These are phyloP conservation scores for Wickerhamomyces sp. DNA, from an alignment of 1,139 yeast species.

Conservation along the genomic window DNA sequence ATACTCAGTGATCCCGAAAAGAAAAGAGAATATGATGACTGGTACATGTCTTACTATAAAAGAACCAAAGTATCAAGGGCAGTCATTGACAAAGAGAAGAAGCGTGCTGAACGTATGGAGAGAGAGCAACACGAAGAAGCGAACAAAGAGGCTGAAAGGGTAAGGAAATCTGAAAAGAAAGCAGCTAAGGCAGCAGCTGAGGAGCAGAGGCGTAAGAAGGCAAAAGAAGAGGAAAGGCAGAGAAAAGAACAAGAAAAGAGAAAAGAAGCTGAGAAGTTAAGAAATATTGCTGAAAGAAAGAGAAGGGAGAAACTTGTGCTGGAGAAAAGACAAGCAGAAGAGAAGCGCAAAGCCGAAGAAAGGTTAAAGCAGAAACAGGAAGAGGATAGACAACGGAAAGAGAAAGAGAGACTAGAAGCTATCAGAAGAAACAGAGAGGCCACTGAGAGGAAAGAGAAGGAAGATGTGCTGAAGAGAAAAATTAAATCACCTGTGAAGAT, in stretches of 20 bases:
- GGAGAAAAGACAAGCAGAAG: slow-evolving; percentile 17
- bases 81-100: slow-evolving; percentile 15
- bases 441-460: not conserved
- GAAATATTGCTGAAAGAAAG: slow-evolving; percentile 4
- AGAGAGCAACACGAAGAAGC: slow-evolving; percentile 26
- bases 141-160: slow-evolving; percentile 30
- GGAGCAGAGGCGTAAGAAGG: slow-evolving; percentile 2
- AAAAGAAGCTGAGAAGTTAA: not conserved
- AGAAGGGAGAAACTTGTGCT: slow-evolving; percentile 13
- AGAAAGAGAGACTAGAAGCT: not conserved
- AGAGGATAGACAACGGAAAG: slow-evolving; percentile 1
- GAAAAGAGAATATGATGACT: slow-evolving; percentile 45
- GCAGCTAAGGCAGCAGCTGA: not conserved
- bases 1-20: slow-evolving; percentile 52
- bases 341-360: slow-evolving; percentile 8
- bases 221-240: slow-evolving; percentile 1
- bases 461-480: no score
- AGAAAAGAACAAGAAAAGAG: slow-evolving; percentile 1
- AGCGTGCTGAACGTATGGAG: slow-evolving; percentile 5
- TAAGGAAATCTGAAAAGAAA: slow-evolving; percentile 22
- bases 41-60: slow-evolving; percentile 13
- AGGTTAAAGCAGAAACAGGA: not conserved
- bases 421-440: not conserved
- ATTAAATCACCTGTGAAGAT: no score
- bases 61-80: slow-evolving; percentile 4